Conservation (phyloP, 2,329 filamentous ascomycete genomes). For the Xylariaceae sp. region DNA sequence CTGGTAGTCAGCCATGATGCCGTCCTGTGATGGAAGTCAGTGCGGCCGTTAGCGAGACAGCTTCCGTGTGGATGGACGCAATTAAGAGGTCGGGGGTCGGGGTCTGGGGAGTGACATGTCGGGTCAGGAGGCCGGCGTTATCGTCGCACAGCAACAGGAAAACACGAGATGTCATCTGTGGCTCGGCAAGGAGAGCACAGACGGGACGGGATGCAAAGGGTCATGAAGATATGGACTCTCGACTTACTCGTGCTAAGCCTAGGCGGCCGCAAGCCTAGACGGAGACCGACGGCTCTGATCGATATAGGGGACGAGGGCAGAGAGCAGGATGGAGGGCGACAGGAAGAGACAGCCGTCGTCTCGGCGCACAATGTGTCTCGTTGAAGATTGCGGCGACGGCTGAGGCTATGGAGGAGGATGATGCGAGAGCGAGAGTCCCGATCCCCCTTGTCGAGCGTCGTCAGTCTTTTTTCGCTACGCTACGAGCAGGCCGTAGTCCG, state of each 20-base stretch:
- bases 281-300: constrained; percentile 24
- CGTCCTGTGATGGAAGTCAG: constrained; percentile 36
- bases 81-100: neutral
- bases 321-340: constrained; percentile 19
- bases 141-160: constrained; percentile 15
- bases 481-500: too few species aligned
- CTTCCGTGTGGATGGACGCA: constrained; percentile 9
- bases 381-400: constrained; percentile 7
- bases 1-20: constrained; percentile 55
- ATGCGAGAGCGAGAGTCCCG: constrained; percentile 19
- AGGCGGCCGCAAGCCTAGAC: constrained; percentile 34
- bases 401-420: constrained; percentile 1
- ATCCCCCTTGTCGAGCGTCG: neutral
- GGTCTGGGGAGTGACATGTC: constrained; percentile 3
- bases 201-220: neutral
- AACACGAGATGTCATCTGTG: neutral
- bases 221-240: neutral
- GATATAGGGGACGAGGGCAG: constrained; percentile 15
- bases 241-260: constrained; percentile 32
- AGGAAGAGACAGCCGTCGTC: constrained; percentile 24
- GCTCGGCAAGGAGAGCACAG: neutral
- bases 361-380: constrained; percentile 9
- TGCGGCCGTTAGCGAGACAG: constrained; percentile 22
- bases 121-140: constrained; percentile 1
- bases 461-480: constrained; percentile 1